Base-by-base conservation (phyloP, 331 rosid genomes). In the Acacia pycnantha region DNA sequence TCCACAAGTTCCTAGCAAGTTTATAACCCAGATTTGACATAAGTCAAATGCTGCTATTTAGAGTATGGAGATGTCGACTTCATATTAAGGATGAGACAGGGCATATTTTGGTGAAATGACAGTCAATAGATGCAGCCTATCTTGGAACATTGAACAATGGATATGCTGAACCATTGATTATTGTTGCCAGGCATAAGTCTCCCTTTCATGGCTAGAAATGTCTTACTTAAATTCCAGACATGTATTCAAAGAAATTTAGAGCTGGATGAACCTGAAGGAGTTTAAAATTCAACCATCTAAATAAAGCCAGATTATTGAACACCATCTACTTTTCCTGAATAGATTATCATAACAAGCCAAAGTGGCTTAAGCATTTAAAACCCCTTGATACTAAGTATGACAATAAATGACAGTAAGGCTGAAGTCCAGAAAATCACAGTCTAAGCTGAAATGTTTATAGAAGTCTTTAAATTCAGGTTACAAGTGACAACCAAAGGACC, bases 201-300 rank as follows among this genome's bases (percentile, higher is more conserved):
- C 53, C n/a, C 72, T 67, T 67, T 27, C 26, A 26, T 67, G 72
- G 26, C 27, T 33, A 35, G 46, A 64, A 14, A 64, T 33, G 46
- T 21, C 24, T 65, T 13, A 40, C 74, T 69, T 69, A 11, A 69
- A 40, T 37, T 69, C 33, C 78, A 24, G 59, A 72, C 47, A 50
- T 6, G 24, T 15, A 31, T 73, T 11, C 40, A 31, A 35, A 67
- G 1, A 8, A 73, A 24, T 16, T 5, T 15, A 14, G 56, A 64
- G 26, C 68, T 53, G 31, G 74, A 31, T 41, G 44, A 79, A 35
- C 21, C 46, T 53, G 54, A 77, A 11, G 62, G 70, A 78, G 72
- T 74, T 67, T 27, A 31, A 74, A 79, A 73, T 47, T 79, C 41
- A 69, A 46, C 46, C 10, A 6, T 70, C 81, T 74, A 54, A 78